A percentile compares a stretch with the other conserved stretches of the same genome.
phyloP scores from a whole-genome alignment of 2,329 filamentous ascomycete species.

The Penicillium sp. region DNA sequence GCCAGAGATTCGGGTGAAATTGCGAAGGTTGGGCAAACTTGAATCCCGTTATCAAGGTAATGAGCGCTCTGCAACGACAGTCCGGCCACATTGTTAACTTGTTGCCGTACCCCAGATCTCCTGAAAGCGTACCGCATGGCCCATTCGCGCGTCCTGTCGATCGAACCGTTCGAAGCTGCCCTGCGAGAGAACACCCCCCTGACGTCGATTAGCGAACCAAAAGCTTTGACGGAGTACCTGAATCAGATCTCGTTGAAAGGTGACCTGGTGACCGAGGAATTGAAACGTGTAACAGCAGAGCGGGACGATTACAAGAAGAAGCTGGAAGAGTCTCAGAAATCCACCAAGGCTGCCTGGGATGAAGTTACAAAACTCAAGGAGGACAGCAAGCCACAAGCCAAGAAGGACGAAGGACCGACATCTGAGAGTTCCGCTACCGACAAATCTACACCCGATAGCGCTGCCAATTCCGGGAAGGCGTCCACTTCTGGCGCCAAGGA shows the following conservation, averaged over 20 bases:
- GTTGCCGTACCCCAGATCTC: no score
- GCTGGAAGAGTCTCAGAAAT: conserved; percentile 58
- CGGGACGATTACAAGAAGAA: conserved; percentile 72
- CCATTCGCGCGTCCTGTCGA: conserved; percentile 75
- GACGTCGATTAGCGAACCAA: conserved; percentile 76
- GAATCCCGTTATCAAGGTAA: conserved; percentile 80
- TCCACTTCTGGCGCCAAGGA: no score
- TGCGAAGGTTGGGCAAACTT: conserved; percentile 78
- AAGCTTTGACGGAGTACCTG: conserved; percentile 78
- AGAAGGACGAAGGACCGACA: no score
- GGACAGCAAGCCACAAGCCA: no score
- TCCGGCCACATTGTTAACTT: no score
- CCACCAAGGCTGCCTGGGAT: conserved; percentile 53
- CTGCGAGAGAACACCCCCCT: conserved; percentile 87
- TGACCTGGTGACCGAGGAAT: conserved; percentile 87
- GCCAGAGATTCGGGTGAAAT: conserved; percentile 62
- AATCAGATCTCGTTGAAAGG: conserved; percentile 78
- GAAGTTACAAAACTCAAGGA: conserved; percentile 53
- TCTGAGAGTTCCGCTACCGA: no score
- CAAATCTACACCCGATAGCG: no score
- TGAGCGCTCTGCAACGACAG: no score
- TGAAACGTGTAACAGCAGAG: conserved; percentile 76
- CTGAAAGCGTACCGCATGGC: conserved; percentile 81
- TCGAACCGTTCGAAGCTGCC: conserved; percentile 86
- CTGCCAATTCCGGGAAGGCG: no score